These are phyloP conservation scores for Dothistroma pini DNA, from an alignment of 2,329 filamentous ascomycete species.

Conservation along the genomic window DNA sequence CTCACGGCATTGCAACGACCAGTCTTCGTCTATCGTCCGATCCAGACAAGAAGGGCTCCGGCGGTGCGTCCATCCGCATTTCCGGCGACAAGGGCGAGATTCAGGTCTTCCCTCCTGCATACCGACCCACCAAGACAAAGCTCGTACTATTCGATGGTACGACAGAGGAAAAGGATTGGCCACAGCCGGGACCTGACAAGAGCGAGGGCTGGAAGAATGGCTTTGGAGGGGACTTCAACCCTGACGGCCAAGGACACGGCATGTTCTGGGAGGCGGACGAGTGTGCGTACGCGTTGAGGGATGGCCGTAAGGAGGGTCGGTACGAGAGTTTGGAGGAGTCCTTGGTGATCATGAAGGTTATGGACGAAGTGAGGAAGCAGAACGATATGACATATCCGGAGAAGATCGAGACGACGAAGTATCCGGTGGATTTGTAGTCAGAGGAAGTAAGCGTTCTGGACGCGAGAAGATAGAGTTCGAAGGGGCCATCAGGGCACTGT, in stretches of 20 bases:
- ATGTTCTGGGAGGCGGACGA: slow-evolving; percentile 91
- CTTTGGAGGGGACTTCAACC: slow-evolving; percentile 40
- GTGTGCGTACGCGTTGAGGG: slow-evolving; percentile 68
- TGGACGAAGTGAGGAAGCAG: slow-evolving; percentile 66
- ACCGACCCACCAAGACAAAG: slow-evolving; percentile 54
- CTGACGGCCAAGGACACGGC: slow-evolving; percentile 64
- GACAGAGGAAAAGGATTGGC: slow-evolving; percentile 47
- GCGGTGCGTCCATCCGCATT: slow-evolving; percentile 68
- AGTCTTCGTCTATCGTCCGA: slow-evolving; percentile 60
- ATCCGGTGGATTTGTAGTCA: slow-evolving; percentile 44
- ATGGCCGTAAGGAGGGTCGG: slow-evolving; percentile 72
- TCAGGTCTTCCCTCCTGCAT: slow-evolving; percentile 70
- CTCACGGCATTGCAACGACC: slow-evolving; percentile 64
- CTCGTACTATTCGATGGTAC: slow-evolving; percentile 42
- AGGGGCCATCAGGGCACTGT: neutral
- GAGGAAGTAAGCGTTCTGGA: neutral
- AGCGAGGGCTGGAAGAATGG: slow-evolving; percentile 48
- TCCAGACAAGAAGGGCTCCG: slow-evolving; percentile 57
- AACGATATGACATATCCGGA: slow-evolving; percentile 61
- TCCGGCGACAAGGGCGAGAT: slow-evolving; percentile 80
- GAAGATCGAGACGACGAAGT: slow-evolving; percentile 60
- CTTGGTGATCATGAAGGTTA: slow-evolving; percentile 77
- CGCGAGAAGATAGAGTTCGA: neutral
- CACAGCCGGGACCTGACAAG: slow-evolving; percentile 46
- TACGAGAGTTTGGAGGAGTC: slow-evolving; percentile 71